Conservation (phyloP, 805 yeast species). For the Metschnikowia koreensis region DNA sequence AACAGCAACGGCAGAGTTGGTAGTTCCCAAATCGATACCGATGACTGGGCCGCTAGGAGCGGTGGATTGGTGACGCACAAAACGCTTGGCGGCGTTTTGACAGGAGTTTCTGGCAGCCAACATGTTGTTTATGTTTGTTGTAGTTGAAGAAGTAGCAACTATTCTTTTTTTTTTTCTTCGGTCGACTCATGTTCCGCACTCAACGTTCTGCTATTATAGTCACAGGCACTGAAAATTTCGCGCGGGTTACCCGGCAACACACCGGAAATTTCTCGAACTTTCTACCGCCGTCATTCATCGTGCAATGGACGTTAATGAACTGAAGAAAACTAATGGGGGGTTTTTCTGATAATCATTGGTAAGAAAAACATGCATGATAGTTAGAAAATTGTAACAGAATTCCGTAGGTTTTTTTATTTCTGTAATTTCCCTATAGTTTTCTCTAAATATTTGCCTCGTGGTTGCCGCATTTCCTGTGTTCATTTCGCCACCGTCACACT, state of each 20-base stretch:
- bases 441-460: neutral
- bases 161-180: neutral
- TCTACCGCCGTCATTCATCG: conserved; percentile 2
- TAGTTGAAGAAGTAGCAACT: neutral
- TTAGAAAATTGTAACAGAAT: neutral
- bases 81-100: conserved; percentile 38
- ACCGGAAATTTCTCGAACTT: conserved; percentile 17
- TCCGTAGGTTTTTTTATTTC: too few species aligned
- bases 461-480: neutral
- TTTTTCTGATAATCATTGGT: too few species aligned
- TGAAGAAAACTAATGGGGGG: too few species aligned
- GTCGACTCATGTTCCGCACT: neutral
- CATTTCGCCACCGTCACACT: neutral
- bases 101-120: conserved; percentile 43
- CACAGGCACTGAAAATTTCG: conserved; percentile 18
- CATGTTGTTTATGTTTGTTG: conserved; percentile 23
- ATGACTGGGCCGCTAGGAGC: conserved; percentile 54
- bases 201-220: conserved; percentile 8
- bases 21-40: conserved; percentile 86
- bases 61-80: conserved; percentile 23
- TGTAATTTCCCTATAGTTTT: too few species aligned
- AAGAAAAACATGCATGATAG: too few species aligned
- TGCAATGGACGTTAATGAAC: too few species aligned
- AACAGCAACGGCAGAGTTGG: conserved; percentile 85
- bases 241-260: conserved; percentile 25